Evolutionary conservation across 768 basidiomycete genomes (phyloP).

Genomic region (Hirschioporus abietinus): DNA sequence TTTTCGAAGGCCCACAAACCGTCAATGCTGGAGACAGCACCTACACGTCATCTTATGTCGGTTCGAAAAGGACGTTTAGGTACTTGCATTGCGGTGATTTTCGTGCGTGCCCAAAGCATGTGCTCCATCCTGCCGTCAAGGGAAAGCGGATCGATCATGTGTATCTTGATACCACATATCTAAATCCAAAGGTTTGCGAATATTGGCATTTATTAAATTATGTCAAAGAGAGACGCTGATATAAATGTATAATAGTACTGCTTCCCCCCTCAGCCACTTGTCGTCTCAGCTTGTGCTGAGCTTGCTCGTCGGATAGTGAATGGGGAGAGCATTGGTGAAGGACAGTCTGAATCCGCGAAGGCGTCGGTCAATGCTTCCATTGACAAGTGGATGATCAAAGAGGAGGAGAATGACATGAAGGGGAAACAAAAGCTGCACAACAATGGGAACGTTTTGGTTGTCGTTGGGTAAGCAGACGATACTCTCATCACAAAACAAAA

Average conservation of each 20-base stretch:
- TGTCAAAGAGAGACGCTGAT: not conserved
- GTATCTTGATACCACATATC: slow-evolving; percentile 95
- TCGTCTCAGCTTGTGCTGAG: slow-evolving; percentile 88
- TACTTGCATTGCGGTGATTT: slow-evolving; percentile 97
- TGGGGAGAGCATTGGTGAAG: slow-evolving; percentile 29
- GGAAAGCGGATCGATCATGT: slow-evolving; percentile 81
- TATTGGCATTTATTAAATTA: slow-evolving; percentile 3
- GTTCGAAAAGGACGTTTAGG: slow-evolving; percentile 64
- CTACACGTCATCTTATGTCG: slow-evolving; percentile 67
- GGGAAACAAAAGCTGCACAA: slow-evolving; percentile 2
- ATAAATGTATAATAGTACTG: slow-evolving; percentile 53
- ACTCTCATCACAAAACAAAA: not conserved
- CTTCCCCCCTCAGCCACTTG: slow-evolving; percentile 93
- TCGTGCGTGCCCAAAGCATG: slow-evolving; percentile 83
- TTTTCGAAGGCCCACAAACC: slow-evolving; percentile 91
- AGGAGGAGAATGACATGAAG: slow-evolving; percentile 12
- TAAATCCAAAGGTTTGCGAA: slow-evolving; percentile 68
- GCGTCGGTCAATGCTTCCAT: slow-evolving; percentile 7
- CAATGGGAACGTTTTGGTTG: slow-evolving; percentile 44
- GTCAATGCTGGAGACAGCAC: slow-evolving; percentile 80
- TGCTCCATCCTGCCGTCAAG: slow-evolving; percentile 76
- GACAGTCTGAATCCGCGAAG: slow-evolving; percentile 8
- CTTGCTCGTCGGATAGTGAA: slow-evolving; percentile 56
- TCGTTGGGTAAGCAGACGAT: slow-evolving; percentile 56
- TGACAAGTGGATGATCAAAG: slow-evolving; percentile 17